Conservation (phyloP, 2,329 filamentous ascomycete species). For the Cytospora schulzeri region DNA sequence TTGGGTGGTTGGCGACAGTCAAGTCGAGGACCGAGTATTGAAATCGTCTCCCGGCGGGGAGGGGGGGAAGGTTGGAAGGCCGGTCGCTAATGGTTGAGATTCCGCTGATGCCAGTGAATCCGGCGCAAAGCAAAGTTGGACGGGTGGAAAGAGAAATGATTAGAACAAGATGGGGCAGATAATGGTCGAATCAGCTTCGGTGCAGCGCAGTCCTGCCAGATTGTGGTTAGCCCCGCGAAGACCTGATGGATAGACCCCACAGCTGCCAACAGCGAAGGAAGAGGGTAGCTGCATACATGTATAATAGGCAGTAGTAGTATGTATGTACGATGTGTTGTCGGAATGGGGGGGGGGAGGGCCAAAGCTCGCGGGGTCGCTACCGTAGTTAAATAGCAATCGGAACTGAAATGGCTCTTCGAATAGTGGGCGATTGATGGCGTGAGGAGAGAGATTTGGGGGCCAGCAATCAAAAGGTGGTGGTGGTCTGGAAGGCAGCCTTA, state of each 20-base stretch:
- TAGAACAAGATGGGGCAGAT: constrained; percentile 11
- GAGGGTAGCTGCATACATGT: constrained; percentile 18
- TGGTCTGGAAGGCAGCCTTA: constrained; percentile 22
- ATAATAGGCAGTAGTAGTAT: background rate
- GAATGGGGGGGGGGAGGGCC: background rate
- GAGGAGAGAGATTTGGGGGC: background rate
- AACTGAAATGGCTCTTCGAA: background rate
- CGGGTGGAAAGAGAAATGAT: background rate
- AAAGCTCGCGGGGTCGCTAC: background rate
- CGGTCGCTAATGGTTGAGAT: constrained; percentile 3
- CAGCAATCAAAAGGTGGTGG: background rate
- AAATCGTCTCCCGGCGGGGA: constrained; percentile 5
- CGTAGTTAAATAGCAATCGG: background rate
- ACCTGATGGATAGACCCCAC: constrained; percentile 1
- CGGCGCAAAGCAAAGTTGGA: constrained; percentile 4
- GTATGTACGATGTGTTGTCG: constrained; percentile 2
- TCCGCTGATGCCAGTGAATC: constrained; percentile 4
- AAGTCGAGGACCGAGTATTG: background rate
- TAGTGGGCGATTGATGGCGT: constrained; percentile 1
- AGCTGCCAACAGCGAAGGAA: background rate
- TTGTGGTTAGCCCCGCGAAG: constrained; percentile 3
- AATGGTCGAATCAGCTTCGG: constrained; percentile 10
- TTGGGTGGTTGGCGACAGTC: background rate
- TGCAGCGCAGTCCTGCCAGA: constrained; percentile 19
- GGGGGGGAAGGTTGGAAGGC: constrained; percentile 3